phyloP scores from a whole-genome alignment of 495 filamentous ascomycete species.

The Elasticomyces elasticus region DNA sequence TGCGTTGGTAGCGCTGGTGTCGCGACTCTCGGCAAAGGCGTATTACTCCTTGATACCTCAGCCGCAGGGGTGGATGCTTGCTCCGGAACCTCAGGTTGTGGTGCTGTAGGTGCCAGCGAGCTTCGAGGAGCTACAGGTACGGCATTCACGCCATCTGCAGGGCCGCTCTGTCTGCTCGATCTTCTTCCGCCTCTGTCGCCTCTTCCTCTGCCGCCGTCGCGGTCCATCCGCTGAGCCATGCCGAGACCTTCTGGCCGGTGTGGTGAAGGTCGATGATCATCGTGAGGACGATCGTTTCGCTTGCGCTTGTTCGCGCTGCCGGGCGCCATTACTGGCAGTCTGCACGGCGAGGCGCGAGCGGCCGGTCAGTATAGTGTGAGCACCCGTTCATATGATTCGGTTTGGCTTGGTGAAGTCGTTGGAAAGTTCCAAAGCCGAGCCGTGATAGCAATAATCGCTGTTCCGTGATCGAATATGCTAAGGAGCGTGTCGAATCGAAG shows the following conservation, averaged over 20 bases:
- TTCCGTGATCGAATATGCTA: too few relatives aligned
- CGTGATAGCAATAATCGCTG: background rate
- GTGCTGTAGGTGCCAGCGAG: background rate
- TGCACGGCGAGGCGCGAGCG: background rate
- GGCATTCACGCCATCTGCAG: conserved; percentile 2
- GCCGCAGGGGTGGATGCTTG: conserved; percentile 11
- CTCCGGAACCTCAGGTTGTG: conserved; percentile 23
- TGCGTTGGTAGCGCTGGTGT: background rate
- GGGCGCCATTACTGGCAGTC: conserved; percentile 13
- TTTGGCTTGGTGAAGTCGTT: background rate
- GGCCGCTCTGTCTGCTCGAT: conserved; percentile 14
- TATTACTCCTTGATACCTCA: conserved; percentile 6
- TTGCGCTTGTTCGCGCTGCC: conserved; percentile 20
- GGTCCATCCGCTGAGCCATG: conserved; percentile 49
- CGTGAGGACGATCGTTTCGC: conserved; percentile 14
- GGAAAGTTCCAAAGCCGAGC: background rate
- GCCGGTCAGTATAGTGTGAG: background rate
- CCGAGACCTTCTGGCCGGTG: conserved; percentile 52
- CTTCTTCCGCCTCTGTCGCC: conserved; percentile 37
- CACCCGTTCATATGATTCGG: background rate
- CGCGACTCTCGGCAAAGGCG: background rate
- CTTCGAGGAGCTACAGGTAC: conserved; percentile 3
- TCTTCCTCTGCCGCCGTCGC: conserved; percentile 39
- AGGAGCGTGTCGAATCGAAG: background rate
- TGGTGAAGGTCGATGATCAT: conserved; percentile 49